These are phyloP conservation scores for Herpetomonas tarakana DNA, from an alignment of 208 protist species.

Conservation along the genomic window DNA sequence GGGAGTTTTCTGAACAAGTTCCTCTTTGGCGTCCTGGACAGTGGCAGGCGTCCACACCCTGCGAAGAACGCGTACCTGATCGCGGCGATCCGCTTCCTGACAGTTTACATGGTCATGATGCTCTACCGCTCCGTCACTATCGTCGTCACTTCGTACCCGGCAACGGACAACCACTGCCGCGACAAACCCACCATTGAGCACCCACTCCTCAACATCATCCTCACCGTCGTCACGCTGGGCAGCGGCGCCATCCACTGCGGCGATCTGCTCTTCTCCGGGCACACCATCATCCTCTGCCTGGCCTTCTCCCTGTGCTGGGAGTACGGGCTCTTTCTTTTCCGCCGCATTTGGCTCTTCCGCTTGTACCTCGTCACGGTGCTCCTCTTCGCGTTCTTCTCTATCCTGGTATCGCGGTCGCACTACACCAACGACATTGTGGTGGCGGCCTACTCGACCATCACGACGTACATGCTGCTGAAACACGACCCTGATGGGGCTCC, in stretches of 20 bases:
- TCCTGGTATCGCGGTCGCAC: slow-evolving; percentile 81
- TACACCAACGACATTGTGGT: slow-evolving; percentile 89
- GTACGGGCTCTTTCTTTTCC: slow-evolving; percentile 67
- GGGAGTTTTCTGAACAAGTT: slow-evolving; percentile 25
- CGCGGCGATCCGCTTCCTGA: slow-evolving; percentile 66
- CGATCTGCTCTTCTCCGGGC: slow-evolving; percentile 89
- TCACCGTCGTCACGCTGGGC: slow-evolving; percentile 80
- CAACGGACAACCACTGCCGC: slow-evolving; percentile 83
- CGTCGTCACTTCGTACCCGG: slow-evolving; percentile 73
- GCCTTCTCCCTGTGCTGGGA: slow-evolving; percentile 44
- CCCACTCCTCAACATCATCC: slow-evolving; percentile 64
- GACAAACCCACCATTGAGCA: slow-evolving; percentile 54
- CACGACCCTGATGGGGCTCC: slow-evolving; percentile 63
- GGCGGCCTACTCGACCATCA: slow-evolving; percentile 44
- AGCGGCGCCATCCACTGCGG: slow-evolving; percentile 83
- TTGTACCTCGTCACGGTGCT: slow-evolving; percentile 34
- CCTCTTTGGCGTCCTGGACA: slow-evolving; percentile 51
- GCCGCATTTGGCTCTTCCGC: slow-evolving; percentile 25
- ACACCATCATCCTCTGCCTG: slow-evolving; percentile 83
- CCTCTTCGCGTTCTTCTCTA: slow-evolving; percentile 54
- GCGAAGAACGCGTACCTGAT: slow-evolving; percentile 34
- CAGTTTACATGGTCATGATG: slow-evolving; percentile 58
- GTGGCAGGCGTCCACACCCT: slow-evolving; percentile 28
- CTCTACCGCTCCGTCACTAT: slow-evolving; percentile 73
- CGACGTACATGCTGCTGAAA: slow-evolving; percentile 55